Base-by-base conservation (phyloP, 345 rosid genomes). In the Toxicodendron radicans region DNA sequence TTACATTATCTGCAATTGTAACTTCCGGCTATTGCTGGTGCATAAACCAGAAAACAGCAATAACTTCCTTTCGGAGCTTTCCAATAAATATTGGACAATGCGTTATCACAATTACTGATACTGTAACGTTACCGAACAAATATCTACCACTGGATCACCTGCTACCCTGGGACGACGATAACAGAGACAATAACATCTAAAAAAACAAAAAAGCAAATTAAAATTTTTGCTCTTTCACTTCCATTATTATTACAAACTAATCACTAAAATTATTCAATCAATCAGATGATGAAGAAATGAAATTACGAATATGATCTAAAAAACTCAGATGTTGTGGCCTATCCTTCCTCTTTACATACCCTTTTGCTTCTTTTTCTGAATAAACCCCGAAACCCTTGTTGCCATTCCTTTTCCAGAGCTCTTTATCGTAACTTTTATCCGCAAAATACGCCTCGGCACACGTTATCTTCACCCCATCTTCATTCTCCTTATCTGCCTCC, bases 361-460 rank as follows among this genome's bases (percentile, higher is more conserved):
- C 97, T 68, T 76, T 73, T 17, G 96, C 89, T 79, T 91, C 96
- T 4, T 78, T 84, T 66, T 85, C 89, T 17, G 94, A 85, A 43
- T 89, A 92, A 21, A 51, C 75, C 3, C 76, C 73, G 23, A 85
- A 81, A 23, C 89, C 94, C 68, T 74, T 75, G 21, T 74, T 75
- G 20, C 81, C 78, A 35, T 75, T 87, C 88, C 82, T 82, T 76
- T 61, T 73, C 96, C 96, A 92, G 69, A 93, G 68, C 85, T 91
- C 92, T 18, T 61, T 66, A 41, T 85, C 91, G 60, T 88, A 91
- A 69, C 90, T 85, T 57, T 73, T 56, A 48, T 91, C 87, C 41
- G 90, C 97, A 24, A 78, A 93, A 79, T 91, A 93, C 46, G 92
- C 96, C 73, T 86, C 90, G 53, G 83, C 93, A 49, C 68, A 46